A percentile compares a stretch with the other conserved stretches of the same genome.
Evolutionary conservation across 371 early-diverging fungal species (phyloP).

Genomic region (Apophysomyces ossiformis): DNA sequence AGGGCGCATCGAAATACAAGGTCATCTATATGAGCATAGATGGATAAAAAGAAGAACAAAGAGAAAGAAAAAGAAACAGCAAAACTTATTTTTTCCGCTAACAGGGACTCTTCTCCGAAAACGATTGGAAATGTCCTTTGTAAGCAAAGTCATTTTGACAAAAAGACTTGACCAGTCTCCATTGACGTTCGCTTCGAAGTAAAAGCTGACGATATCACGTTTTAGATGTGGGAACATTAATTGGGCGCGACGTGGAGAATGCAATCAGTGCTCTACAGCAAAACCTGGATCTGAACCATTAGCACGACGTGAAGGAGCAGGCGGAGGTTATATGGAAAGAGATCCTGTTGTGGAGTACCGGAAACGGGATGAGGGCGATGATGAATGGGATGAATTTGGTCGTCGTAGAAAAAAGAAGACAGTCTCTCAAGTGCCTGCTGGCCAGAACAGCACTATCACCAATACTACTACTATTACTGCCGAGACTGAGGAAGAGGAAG

Average conservation of each 20-base stretch:
- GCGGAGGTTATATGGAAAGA: conserved; percentile 41
- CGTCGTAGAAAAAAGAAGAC: conserved; percentile 29
- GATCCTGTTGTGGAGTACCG: conserved; percentile 34
- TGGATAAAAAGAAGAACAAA: too few species aligned
- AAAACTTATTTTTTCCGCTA: conserved; percentile 6
- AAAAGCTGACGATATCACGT: not conserved
- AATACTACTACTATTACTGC: too few species aligned
- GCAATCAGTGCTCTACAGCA: conserved; percentile 35
- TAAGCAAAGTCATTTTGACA: conserved; percentile 10
- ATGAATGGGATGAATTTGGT: conserved; percentile 43
- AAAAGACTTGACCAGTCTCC: too few species aligned
- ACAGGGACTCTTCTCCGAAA: conserved; percentile 38
- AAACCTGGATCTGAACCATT: conserved; percentile 30
- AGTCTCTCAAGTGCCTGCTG: conserved; percentile 1
- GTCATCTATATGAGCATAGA: conserved; percentile 8
- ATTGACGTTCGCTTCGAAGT: too few species aligned
- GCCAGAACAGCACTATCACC: not conserved
- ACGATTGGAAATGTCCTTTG: conserved; percentile 39
- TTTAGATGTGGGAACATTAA: conserved; percentile 39
- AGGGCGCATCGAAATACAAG: conserved; percentile 27
- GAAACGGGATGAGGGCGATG: conserved; percentile 26
- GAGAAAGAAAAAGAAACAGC: not conserved
- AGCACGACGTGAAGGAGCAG: conserved; percentile 38
- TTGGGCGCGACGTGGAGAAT: conserved; percentile 34
- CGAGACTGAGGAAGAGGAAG: too few species aligned